A percentile compares a stretch with the other conserved stretches of the same genome.
Evolutionary conservation across 768 basidiomycete species (phyloP).

Genomic region (Suillus subalutaceus): DNA sequence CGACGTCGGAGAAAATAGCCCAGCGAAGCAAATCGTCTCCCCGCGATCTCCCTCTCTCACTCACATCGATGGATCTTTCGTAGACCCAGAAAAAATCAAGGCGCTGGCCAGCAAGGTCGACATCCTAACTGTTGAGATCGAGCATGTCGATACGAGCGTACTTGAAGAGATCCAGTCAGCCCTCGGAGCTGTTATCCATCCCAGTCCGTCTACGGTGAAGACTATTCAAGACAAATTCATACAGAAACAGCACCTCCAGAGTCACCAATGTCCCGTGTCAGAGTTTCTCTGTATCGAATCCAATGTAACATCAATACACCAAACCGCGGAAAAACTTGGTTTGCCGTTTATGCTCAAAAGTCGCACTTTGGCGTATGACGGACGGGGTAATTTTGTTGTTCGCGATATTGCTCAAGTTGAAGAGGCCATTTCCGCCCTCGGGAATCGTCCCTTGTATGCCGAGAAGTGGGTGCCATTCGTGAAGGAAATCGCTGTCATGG

Average conservation of each 20-base stretch:
- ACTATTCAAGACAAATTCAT: slow-evolving; percentile 80
- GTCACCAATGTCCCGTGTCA: slow-evolving; percentile 53
- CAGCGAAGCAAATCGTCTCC: slow-evolving; percentile 87
- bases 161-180: slow-evolving; percentile 50
- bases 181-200: slow-evolving; percentile 56
- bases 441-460: slow-evolving; percentile 80
- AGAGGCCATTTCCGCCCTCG: slow-evolving; percentile 55
- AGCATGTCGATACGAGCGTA: slow-evolving; percentile 85
- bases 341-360: slow-evolving; percentile 96
- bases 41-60: slow-evolving; percentile 47
- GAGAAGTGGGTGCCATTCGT: slow-evolving; percentile 92
- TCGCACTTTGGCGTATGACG: slow-evolving; percentile 94
- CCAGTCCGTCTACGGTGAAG: slow-evolving; percentile 78
- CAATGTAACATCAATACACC: slow-evolving; percentile 50
- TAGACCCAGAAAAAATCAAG: slow-evolving; percentile 75
- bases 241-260: slow-evolving; percentile 62
- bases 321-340: slow-evolving; percentile 63
- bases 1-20: slow-evolving; percentile 76
- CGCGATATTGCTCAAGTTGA: slow-evolving; percentile 52
- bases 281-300: slow-evolving; percentile 65
- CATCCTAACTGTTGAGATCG: slow-evolving; percentile 93
- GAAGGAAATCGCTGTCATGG: slow-evolving; percentile 96
- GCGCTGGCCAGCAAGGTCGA: slow-evolving; percentile 82
- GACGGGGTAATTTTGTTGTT: slow-evolving; percentile 88
- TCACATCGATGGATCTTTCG: slow-evolving; percentile 90